Conservation (phyloP, 1,139 yeast species). For the Blastobotrys aristatus region DNA sequence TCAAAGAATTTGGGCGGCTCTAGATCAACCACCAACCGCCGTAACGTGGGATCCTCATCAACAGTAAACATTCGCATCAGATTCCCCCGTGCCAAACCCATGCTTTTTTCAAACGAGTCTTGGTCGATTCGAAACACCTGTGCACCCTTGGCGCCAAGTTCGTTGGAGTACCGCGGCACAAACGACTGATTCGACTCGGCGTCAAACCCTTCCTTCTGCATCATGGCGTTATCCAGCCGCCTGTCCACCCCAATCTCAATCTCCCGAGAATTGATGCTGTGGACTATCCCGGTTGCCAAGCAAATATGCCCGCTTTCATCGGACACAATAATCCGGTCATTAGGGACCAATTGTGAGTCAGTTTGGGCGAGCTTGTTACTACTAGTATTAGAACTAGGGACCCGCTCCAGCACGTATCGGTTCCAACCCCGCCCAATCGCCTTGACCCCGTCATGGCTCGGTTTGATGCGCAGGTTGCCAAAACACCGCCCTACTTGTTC, state of each 20-base stretch:
- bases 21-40: conserved; percentile 55
- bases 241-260: conserved; percentile 46
- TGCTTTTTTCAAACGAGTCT: conserved; percentile 71
- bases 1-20: conserved; percentile 42
- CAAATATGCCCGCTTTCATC: conserved; percentile 80
- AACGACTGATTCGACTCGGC: conserved; percentile 5
- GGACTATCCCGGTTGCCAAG: conserved; percentile 57
- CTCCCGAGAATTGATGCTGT: conserved; percentile 37
- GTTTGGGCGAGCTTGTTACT: conserved; percentile 14
- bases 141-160: not conserved
- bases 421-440: conserved; percentile 2
- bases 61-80: conserved; percentile 60
- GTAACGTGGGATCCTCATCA: conserved; percentile 45
- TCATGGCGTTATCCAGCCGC: conserved; percentile 34
- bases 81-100: conserved; percentile 73
- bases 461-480: conserved; percentile 26
- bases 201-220: conserved; percentile 16
- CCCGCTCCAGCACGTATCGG: conserved; percentile 12
- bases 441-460: conserved; percentile 13
- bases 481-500: conserved; percentile 61
- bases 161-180: conserved; percentile 1
- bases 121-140: conserved; percentile 60
- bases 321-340: conserved; percentile 55
- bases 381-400: not conserved
- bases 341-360: conserved; percentile 26